Evolutionary conservation across 2,329 filamentous ascomycete genomes (phyloP).

Genomic region (Botrytis byssoidea): DNA sequence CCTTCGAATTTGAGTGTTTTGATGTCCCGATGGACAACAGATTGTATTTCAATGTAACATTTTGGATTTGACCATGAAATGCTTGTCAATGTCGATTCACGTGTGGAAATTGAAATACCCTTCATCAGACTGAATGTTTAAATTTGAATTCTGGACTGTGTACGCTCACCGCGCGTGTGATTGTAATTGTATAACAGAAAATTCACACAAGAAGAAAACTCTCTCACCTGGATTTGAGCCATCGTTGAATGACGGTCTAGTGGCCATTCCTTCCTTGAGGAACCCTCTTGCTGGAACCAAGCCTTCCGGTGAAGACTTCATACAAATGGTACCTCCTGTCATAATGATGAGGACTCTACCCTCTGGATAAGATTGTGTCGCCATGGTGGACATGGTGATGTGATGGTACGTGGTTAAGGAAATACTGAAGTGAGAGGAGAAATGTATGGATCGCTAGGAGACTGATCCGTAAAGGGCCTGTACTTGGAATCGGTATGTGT

Average conservation of each 20-base stretch:
- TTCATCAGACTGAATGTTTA: not conserved
- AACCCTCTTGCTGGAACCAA: conserved; percentile 61
- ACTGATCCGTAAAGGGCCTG: not conserved
- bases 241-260: conserved; percentile 68
- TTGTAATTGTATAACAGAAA: not conserved
- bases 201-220: too few relatives aligned
- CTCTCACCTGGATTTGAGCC: conserved; percentile 51
- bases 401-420: not conserved
- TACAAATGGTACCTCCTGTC: conserved; percentile 68
- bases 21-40: not conserved
- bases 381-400: conserved; percentile 3
- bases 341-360: conserved; percentile 65
- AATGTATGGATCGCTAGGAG: conserved; percentile 12
- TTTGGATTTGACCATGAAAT: not conserved
- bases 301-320: conserved; percentile 64
- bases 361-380: conserved; percentile 45
- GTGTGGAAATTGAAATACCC: not conserved
- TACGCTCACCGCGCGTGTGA: not conserved
- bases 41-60: not conserved
- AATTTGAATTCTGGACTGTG: not conserved
- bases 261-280: conserved; percentile 61
- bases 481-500: not conserved
- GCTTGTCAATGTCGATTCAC: not conserved
- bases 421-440: not conserved
- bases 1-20: not conserved